Percentiles rank a stretch among this genome's conserved stretches.
Conservation (phyloP, 257 asterid genomes). For the Ilex asprella region DNA sequence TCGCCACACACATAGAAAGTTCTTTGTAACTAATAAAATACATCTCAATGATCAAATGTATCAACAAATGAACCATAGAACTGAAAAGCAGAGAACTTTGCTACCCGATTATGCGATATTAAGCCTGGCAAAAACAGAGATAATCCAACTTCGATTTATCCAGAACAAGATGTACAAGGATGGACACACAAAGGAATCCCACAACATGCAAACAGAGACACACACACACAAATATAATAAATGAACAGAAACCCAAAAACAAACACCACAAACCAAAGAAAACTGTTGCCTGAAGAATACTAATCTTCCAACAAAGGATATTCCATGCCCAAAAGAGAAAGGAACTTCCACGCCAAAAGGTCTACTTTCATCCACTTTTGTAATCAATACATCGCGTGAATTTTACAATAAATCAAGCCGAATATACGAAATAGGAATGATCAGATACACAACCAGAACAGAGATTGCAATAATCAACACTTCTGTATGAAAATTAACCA, state of each 20-base stretch:
- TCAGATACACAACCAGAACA: slow-evolving; percentile 10
- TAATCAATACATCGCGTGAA: slow-evolving; percentile 18
- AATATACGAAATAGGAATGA: not conserved
- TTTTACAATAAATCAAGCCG: slow-evolving; percentile 3
- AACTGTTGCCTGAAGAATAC: slow-evolving; percentile 47
- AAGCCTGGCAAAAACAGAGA: not conserved
- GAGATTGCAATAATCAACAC: slow-evolving; percentile 28
- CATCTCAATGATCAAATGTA: not conserved
- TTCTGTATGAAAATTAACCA: slow-evolving; percentile 21
- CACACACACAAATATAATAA: slow-evolving; percentile 8
- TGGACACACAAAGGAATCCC: not conserved
- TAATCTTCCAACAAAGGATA: slow-evolving; percentile 39
- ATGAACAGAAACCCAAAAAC: slow-evolving; percentile 20
- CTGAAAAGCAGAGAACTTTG: not conserved
- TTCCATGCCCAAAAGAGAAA: slow-evolving; percentile 32
- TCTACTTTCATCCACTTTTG: slow-evolving; percentile 14
- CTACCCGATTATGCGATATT: not conserved
- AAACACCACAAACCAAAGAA: slow-evolving; percentile 26
- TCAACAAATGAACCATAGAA: slow-evolving; percentile 3
- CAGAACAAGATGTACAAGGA: slow-evolving; percentile 6
- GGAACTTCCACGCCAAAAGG: slow-evolving; percentile 18
- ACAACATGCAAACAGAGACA: slow-evolving; percentile 2
- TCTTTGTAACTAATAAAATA: not conserved
- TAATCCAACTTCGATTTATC: too few species aligned
- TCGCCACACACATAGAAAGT: not conserved